Evolutionary conservation across 108 stramenopile species (phyloP).

Genomic region (Skeletonema costatum): DNA sequence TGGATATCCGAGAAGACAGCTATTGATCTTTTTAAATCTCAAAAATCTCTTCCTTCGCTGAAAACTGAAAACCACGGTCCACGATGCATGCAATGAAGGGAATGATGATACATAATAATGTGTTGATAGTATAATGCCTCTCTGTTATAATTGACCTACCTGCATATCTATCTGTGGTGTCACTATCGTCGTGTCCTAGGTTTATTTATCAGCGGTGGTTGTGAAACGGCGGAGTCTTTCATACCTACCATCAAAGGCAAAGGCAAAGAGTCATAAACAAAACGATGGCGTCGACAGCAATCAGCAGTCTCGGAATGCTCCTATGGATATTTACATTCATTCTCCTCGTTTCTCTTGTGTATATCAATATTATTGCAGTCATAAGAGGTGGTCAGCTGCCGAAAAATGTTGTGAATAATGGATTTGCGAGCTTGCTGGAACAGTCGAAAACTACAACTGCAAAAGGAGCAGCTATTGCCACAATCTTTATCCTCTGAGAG

Average conservation of each 20-base stretch:
- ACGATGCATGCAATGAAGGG: too few species aligned
- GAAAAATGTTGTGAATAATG: neutral
- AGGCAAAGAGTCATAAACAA: neutral
- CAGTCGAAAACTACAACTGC: slow-evolving; percentile 2
- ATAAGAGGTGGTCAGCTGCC: neutral
- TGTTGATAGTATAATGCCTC: too few species aligned
- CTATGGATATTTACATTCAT: neutral
- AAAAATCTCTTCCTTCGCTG: too few species aligned
- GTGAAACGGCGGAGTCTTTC: too few species aligned
- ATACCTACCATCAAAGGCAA: too few species aligned
- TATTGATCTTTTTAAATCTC: too few species aligned
- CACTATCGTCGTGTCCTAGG: neutral
- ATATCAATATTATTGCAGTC: slow-evolving; percentile 21
- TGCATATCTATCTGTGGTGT: too few species aligned
- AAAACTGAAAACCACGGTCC: too few species aligned
- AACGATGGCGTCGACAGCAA: neutral
- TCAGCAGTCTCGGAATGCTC: neutral
- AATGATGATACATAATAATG: too few species aligned
- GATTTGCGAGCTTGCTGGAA: slow-evolving; percentile 14
- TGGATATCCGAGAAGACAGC: too few species aligned
- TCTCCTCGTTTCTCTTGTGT: slow-evolving; percentile 1
- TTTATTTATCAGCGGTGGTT: neutral
- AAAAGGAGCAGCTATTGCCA: neutral
- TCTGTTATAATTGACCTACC: too few species aligned
- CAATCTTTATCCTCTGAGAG: neutral